These are phyloP conservation scores for Aquilaria sinensis DNA, from an alignment of 345 rosid genomes.

Conservation along the genomic window DNA sequence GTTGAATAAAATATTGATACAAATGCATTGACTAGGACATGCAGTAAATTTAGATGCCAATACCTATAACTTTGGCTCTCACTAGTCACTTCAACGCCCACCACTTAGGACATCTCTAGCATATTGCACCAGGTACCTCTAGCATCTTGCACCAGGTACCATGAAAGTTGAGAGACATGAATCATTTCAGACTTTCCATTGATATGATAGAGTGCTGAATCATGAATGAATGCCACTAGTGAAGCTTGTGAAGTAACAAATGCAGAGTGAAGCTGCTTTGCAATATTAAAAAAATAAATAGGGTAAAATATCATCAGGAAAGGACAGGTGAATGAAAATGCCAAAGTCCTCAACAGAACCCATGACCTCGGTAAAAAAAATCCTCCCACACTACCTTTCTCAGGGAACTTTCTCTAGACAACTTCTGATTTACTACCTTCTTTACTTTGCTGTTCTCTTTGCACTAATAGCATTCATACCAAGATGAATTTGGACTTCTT, in stretches of 20 bases:
- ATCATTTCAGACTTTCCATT: constrained; percentile 48
- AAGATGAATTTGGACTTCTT: too few relatives aligned
- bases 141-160: constrained; percentile 85
- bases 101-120: constrained; percentile 48
- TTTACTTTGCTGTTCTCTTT: too few relatives aligned
- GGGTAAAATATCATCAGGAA: constrained; percentile 60
- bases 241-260: constrained; percentile 6
- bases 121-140: too few relatives aligned
- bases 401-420: constrained; percentile 54
- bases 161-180: constrained; percentile 86
- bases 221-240: constrained; percentile 8
- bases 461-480: too few relatives aligned
- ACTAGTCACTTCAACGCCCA: constrained; percentile 48
- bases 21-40: too few relatives aligned
- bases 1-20: not conserved
- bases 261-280: not conserved
- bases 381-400: constrained; percentile 51
- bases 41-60: constrained; percentile 49
- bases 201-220: constrained; percentile 65
- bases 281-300: not conserved
- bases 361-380: constrained; percentile 57
- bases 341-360: constrained; percentile 82
- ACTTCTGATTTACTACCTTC: constrained; percentile 30
- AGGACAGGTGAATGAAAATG: constrained; percentile 75
- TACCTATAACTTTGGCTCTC: constrained; percentile 54